phyloP scores from a whole-genome alignment of 805 yeast genomes.

The Cephaloascus fragrans region DNA sequence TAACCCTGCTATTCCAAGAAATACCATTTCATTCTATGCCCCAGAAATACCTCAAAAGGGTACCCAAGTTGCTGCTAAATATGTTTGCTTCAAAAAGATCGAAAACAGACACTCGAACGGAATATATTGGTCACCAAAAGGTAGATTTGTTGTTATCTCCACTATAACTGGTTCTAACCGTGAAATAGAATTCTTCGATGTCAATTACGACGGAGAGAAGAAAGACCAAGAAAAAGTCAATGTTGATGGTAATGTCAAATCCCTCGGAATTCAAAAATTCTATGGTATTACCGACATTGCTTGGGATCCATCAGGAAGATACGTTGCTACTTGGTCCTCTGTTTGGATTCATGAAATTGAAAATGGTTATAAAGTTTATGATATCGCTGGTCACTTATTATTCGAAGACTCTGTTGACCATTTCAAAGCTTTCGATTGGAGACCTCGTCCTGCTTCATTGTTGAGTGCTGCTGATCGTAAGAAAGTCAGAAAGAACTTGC shows the following conservation, averaged over 20 bases:
- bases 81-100: conserved; percentile 50
- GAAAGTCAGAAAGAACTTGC: conserved; percentile 83
- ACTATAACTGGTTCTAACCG: conserved; percentile 40
- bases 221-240: conserved; percentile 33
- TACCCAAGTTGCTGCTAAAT: conserved; percentile 30
- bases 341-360: conserved; percentile 76
- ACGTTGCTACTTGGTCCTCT: conserved; percentile 80
- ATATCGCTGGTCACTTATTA: conserved; percentile 68
- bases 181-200: conserved; percentile 78
- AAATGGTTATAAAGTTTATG: conserved; percentile 85
- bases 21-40: conserved; percentile 71
- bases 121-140: conserved; percentile 84
- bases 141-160: conserved; percentile 65
- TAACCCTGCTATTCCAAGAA: conserved; percentile 58
- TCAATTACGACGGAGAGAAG: conserved; percentile 66
- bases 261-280: conserved; percentile 53
- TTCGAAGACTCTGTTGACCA: conserved; percentile 73
- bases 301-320: conserved; percentile 98
- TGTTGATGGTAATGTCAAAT: conserved; percentile 48
- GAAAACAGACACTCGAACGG: conserved; percentile 61
- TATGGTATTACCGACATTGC: conserved; percentile 72
- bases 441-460: conserved; percentile 87
- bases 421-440: conserved; percentile 88
- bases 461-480: conserved; percentile 73
- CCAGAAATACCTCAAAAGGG: conserved; percentile 56